Conservation (phyloP, 2,329 filamentous ascomycete genomes). For the Bipolaris bicolor region DNA sequence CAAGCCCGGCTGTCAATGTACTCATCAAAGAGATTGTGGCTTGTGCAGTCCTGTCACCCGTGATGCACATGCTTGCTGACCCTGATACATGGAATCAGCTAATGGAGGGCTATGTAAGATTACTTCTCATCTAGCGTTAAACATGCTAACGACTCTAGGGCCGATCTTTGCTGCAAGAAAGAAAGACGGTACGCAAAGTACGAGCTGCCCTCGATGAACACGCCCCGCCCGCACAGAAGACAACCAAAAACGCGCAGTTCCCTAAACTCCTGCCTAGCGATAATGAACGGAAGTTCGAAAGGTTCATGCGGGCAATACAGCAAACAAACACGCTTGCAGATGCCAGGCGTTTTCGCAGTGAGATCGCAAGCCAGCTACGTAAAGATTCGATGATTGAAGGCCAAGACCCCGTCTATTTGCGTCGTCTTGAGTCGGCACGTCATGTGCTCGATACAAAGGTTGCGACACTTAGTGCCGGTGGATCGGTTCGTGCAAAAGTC, state of each 20-base stretch:
- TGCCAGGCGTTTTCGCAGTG: slow-evolving; percentile 87
- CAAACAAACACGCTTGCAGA: slow-evolving; percentile 92
- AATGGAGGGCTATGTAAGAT: slow-evolving; percentile 76
- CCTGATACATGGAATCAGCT: slow-evolving; percentile 98
- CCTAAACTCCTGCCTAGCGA: slow-evolving; percentile 82
- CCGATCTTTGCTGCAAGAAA: slow-evolving; percentile 86
- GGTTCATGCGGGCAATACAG: slow-evolving; percentile 87
- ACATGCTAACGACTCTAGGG: slow-evolving; percentile 56
- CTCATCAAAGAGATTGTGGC: slow-evolving; percentile 89
- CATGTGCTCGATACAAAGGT: slow-evolving; percentile 89
- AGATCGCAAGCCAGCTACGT: slow-evolving; percentile 90
- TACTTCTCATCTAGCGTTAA: slow-evolving; percentile 14
- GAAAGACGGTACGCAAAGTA: slow-evolving; percentile 91
- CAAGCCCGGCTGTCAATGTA: slow-evolving; percentile 79
- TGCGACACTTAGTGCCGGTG: slow-evolving; percentile 74
- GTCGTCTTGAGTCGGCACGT: slow-evolving; percentile 90
- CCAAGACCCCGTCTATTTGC: slow-evolving; percentile 84
- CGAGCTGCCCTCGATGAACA: slow-evolving; percentile 93
- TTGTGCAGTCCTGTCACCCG: slow-evolving; percentile 85
- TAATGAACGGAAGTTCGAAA: slow-evolving; percentile 90
- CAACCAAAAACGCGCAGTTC: slow-evolving; percentile 69
- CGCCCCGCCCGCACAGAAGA: slow-evolving; percentile 77
- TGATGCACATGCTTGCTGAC: slow-evolving; percentile 81
- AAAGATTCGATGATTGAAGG: slow-evolving; percentile 78
- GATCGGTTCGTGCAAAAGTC: slow-evolving; percentile 53